phyloP scores from a whole-genome alignment of 495 filamentous ascomycete species.

The Hypoxylon perforatum region DNA sequence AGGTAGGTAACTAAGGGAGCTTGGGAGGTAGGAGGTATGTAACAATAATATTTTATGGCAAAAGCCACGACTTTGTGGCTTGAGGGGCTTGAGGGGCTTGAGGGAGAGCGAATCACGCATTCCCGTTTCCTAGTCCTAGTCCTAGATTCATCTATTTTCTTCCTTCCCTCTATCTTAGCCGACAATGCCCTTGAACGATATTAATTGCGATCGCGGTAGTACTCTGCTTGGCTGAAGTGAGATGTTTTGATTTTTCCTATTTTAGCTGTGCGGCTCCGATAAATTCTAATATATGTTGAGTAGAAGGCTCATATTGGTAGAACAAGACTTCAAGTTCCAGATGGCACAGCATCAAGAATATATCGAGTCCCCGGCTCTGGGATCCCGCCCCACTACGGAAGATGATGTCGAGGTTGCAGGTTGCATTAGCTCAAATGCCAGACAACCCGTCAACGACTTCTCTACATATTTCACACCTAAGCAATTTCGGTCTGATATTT shows the following conservation, averaged over 20 bases:
- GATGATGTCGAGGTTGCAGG: constrained; percentile 43
- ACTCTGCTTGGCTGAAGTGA: constrained; percentile 28
- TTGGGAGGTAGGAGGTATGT: too few relatives aligned
- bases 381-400: constrained; percentile 33
- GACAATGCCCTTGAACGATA: constrained; percentile 12
- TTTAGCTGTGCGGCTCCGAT: constrained; percentile 40
- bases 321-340: constrained; percentile 1
- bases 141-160: constrained; percentile 28
- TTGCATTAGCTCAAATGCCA: constrained; percentile 40
- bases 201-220: constrained; percentile 30
- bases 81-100: background rate
- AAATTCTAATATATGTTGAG: constrained; percentile 28
- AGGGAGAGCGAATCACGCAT: constrained; percentile 19
- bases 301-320: constrained; percentile 8
- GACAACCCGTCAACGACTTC: constrained; percentile 19
- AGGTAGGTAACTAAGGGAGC: too few relatives aligned
- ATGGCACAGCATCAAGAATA: background rate
- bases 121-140: too few relatives aligned
- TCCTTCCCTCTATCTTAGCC: constrained; percentile 26
- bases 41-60: too few relatives aligned
- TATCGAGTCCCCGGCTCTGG: constrained; percentile 16
- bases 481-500: too few relatives aligned
- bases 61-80: too few relatives aligned
- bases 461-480: too few relatives aligned
- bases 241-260: constrained; percentile 26